These are phyloP conservation scores for Heliocybe sulcata DNA, from an alignment of 1,284 basidiomycete genomes.

Conservation along the genomic window DNA sequence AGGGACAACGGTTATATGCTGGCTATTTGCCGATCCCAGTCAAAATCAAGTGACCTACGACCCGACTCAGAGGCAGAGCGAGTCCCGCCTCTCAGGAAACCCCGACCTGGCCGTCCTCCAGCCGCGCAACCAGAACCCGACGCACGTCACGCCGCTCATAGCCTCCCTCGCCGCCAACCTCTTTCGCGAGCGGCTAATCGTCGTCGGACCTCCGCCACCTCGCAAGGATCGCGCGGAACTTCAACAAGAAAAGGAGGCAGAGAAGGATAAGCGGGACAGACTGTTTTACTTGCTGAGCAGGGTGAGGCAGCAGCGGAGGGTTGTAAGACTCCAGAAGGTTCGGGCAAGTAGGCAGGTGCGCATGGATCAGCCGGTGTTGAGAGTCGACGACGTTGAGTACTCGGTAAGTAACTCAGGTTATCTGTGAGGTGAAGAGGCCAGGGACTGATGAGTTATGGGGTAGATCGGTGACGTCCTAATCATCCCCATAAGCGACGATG, in stretches of 20 bases:
- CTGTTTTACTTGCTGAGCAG: neutral
- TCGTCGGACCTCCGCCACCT: constrained; percentile 38
- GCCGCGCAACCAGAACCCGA: constrained; percentile 43
- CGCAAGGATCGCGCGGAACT: constrained; percentile 7
- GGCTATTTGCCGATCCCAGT: neutral
- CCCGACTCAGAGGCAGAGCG: neutral
- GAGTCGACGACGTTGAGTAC: constrained; percentile 29
- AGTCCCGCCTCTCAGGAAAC: constrained; percentile 26
- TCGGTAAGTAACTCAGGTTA: constrained; percentile 3
- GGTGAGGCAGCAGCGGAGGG: neutral
- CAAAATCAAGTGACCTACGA: neutral
- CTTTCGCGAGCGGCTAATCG: constrained; percentile 42
- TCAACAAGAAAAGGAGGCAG: constrained; percentile 4
- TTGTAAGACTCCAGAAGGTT: neutral
- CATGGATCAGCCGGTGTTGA: constrained; percentile 13
- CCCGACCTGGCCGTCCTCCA: constrained; percentile 47
- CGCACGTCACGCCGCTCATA: constrained; percentile 55
- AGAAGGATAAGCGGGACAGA: constrained; percentile 5
- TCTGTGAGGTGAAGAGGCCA: constrained; percentile 49
- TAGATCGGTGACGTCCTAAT: neutral
- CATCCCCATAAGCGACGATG: neutral
- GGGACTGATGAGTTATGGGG: constrained; percentile 37
- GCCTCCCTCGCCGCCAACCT: constrained; percentile 37
- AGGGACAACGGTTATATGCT: neutral
- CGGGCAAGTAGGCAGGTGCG: neutral